phyloP scores from a whole-genome alignment of 2,329 filamentous ascomycete species.

The Fusarium veterinarium region DNA sequence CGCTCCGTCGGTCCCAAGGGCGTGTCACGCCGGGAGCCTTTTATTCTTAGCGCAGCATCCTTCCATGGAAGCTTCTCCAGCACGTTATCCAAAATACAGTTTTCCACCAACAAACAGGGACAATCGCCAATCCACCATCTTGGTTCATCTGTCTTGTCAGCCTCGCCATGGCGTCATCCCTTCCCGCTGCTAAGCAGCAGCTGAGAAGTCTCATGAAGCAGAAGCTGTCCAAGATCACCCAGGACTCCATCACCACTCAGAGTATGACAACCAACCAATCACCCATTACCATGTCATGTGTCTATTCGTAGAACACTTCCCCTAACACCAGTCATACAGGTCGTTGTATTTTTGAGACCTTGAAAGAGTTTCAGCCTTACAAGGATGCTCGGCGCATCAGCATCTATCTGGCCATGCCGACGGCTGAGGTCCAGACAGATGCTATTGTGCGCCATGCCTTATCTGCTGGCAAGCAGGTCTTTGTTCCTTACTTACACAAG shows the following conservation, averaged over 20 bases:
- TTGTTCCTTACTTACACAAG: constrained; percentile 88
- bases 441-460: constrained; percentile 86
- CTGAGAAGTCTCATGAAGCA: constrained; percentile 77
- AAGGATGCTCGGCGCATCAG: constrained; percentile 79
- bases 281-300: constrained; percentile 3
- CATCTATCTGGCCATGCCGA: constrained; percentile 93
- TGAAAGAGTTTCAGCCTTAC: constrained; percentile 79
- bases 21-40: constrained; percentile 21
- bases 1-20: constrained; percentile 26
- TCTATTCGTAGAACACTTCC: constrained; percentile 7
- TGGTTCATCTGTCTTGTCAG: constrained; percentile 19
- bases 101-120: constrained; percentile 22
- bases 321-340: constrained; percentile 61
- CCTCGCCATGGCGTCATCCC: constrained; percentile 60
- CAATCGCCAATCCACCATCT: constrained; percentile 11
- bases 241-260: constrained; percentile 73
- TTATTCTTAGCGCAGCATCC: constrained; percentile 25
- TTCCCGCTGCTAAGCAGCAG: constrained; percentile 79
- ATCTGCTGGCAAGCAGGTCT: constrained; percentile 81
- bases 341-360: constrained; percentile 68
- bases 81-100: constrained; percentile 11
- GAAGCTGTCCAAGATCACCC: constrained; percentile 69
- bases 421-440: constrained; percentile 85
- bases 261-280: constrained; percentile 65
- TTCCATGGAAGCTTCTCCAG: constrained; percentile 13